phyloP scores from a whole-genome alignment of 257 asterid genomes.

The Nicotiana benthamiana region DNA sequence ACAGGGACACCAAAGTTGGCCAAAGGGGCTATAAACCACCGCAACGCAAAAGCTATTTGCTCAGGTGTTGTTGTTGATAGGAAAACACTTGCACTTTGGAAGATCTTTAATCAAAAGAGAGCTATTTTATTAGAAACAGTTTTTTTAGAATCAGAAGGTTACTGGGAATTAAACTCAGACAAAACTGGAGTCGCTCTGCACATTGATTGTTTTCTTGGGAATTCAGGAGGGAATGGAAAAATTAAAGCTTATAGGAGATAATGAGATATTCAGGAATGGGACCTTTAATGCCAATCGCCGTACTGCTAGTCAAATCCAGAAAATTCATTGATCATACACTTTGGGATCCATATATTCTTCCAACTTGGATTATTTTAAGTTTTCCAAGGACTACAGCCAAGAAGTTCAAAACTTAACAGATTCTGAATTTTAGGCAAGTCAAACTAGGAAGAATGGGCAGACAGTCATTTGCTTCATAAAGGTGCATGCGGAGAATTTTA shows the following conservation, averaged over 20 bases:
- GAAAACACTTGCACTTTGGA: conserved; percentile 98
- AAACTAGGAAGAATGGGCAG: neutral
- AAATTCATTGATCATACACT: neutral
- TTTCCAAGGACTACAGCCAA: neutral
- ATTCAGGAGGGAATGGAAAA: neutral
- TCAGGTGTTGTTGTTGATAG: conserved; percentile 86
- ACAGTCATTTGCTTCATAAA: neutral
- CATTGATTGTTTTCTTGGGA: neutral
- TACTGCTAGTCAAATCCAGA: neutral
- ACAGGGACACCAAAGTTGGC: conserved; percentile 65
- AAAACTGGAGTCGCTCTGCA: neutral
- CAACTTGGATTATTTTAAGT: neutral
- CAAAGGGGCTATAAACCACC: conserved; percentile 82
- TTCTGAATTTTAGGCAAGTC: neutral
- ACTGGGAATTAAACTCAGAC: neutral
- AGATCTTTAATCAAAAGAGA: conserved; percentile 47
- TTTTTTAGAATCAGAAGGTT: neutral
- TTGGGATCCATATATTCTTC: neutral
- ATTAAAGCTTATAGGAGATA: neutral
- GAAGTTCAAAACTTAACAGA: neutral
- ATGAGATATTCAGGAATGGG: neutral
- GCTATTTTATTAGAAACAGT: neutral
- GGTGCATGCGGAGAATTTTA: neutral
- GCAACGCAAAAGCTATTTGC: conserved; percentile 91
- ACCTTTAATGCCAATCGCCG: neutral